Base-by-base conservation (phyloP, 805 yeast species). In the Pichia cephalocereana region DNA sequence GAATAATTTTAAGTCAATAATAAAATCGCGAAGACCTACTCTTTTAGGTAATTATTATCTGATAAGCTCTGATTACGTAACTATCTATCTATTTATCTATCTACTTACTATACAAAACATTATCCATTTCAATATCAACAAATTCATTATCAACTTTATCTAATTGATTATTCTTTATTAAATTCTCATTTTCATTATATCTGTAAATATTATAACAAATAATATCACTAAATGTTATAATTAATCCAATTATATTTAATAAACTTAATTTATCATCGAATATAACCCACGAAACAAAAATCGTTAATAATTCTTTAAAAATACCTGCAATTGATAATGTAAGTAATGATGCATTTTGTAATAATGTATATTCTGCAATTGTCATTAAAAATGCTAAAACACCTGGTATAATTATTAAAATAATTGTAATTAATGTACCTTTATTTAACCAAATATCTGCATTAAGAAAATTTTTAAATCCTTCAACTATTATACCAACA, bases 281-380 rank as follows among this genome's bases (percentile, higher is more conserved):
- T 2, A 90, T 71, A 6, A 87, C 53, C 49, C 91, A 79, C 5
- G 82, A 69, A 1, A 83, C 73, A 32, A 76, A 57, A 38, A 93
- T 88, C 0, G 99, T 93, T 43, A 90, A 69, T 15, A 93, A 71
- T 63, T 93, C 99, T 62, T 93, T 93, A 63, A 91, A 86, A 17
- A 93, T 86, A 1, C 99, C 99, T 0, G 95, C 95, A 40, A 93
- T 79, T 7, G 95, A 82, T 31, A 93, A 67, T 0, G 99, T 90
- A 41, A 90, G 72, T 14, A 93, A 88, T 48, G 87, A 85, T 0
- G 96, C 86, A 40, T 82, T 78, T 47, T 85, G 83, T 46, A 93
- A 72, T 8, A 93, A 77, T 48, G 85, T 81, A 67, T 86, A 90
- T 64, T 91, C 99, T 56, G 86, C 79, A 2, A 88, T 66, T 0